Percentiles rank a stretch among this genome's conserved stretches.
Evolutionary conservation across 306 rosid genomes (phyloP).

Genomic region (Acacia confusa): DNA sequence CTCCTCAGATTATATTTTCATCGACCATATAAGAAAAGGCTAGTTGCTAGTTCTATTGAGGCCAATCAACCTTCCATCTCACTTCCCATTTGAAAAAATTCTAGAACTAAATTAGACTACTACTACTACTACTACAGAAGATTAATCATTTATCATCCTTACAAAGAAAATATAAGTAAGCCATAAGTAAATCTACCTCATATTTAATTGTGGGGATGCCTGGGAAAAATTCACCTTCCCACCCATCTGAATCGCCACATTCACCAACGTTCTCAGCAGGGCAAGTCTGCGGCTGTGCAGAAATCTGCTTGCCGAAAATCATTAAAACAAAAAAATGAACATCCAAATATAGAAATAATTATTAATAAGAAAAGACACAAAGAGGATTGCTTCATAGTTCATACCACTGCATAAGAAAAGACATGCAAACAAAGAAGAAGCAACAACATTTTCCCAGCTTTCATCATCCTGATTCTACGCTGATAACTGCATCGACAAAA

Average conservation of each 20-base stretch:
- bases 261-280: slow-evolving; percentile 52
- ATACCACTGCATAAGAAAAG: slow-evolving; percentile 56
- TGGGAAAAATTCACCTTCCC: slow-evolving; percentile 89
- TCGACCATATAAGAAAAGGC: background rate
- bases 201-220: slow-evolving; percentile 69
- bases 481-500: slow-evolving; percentile 28
- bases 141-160: too few relatives aligned
- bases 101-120: background rate
- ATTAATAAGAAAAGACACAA: background rate
- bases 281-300: slow-evolving; percentile 52
- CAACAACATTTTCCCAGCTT: slow-evolving; percentile 37
- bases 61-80: background rate
- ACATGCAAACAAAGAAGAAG: slow-evolving; percentile 52
- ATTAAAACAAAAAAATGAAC: background rate
- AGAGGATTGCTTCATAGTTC: background rate
- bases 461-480: slow-evolving; percentile 48
- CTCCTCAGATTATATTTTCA: background rate
- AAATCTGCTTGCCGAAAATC: slow-evolving; percentile 48
- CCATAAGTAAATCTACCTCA: slow-evolving; percentile 50
- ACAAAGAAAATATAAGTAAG: background rate
- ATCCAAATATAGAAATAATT: background rate
- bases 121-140: background rate
- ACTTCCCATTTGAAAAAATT: background rate
- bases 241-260: slow-evolving; percentile 58
- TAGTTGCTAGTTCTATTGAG: background rate